phyloP scores from a whole-genome alignment of 768 basidiomycete genomes.

The Lenzites betulinus region DNA sequence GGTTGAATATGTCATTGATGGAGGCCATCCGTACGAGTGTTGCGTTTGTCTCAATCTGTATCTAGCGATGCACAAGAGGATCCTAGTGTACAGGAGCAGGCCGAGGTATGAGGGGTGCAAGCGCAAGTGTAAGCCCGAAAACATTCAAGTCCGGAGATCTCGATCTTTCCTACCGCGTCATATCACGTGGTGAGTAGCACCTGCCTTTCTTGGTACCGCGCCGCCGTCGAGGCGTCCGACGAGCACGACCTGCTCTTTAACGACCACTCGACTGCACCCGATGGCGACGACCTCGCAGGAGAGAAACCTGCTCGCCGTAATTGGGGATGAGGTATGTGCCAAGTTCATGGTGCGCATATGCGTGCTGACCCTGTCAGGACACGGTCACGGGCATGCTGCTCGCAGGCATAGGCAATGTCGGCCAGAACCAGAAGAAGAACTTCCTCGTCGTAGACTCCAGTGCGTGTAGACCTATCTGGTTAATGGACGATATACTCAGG shows the following conservation, averaged over 20 bases:
- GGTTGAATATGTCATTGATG: slow-evolving; percentile 62
- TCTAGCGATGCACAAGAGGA: too few relatives aligned
- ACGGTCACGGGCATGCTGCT: slow-evolving; percentile 94
- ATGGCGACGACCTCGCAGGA: slow-evolving; percentile 64
- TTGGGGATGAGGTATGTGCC: slow-evolving; percentile 87
- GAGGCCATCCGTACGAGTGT: slow-evolving; percentile 7
- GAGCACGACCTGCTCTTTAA: background rate
- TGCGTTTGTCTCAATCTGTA: background rate
- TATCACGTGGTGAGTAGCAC: slow-evolving; percentile 17
- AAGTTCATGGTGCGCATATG: background rate
- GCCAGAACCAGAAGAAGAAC: slow-evolving; percentile 93
- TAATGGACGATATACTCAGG: background rate
- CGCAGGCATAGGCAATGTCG: slow-evolving; percentile 92
- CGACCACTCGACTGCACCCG: background rate
- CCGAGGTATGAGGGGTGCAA: background rate
- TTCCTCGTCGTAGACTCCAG: slow-evolving; percentile 95
- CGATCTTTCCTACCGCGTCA: slow-evolving; percentile 19
- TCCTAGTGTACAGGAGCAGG: too few relatives aligned
- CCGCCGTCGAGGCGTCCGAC: background rate
- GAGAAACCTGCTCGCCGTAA: slow-evolving; percentile 88
- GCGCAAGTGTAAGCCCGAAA: background rate
- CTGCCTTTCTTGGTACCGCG: slow-evolving; percentile 13
- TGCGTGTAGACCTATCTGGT: slow-evolving; percentile 41
- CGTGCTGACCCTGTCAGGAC: slow-evolving; percentile 57
- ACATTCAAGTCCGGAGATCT: background rate